phyloP scores from a whole-genome alignment of 495 filamentous ascomycete genomes.

The Sordaria brevicollis region DNA sequence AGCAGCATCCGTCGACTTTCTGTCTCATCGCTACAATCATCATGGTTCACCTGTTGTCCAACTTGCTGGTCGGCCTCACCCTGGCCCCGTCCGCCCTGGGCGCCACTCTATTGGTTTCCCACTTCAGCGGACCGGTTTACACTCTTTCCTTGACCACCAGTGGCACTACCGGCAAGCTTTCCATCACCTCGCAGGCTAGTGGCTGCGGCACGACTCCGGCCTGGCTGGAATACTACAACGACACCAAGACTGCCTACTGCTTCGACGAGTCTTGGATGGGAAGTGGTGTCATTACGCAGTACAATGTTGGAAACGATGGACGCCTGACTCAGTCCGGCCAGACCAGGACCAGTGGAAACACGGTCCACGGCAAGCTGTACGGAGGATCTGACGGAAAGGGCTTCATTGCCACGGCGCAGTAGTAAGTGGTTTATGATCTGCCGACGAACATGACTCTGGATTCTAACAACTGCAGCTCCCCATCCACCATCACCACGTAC shows the following conservation, averaged over 20 bases:
- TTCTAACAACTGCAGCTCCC: conserved; percentile 18
- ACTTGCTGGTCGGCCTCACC: conserved; percentile 4
- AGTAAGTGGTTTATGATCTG: conserved; percentile 22
- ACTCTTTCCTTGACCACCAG: conserved; percentile 20
- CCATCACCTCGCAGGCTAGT: conserved; percentile 18
- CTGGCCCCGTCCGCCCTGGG: conserved; percentile 23
- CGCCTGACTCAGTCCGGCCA: conserved; percentile 25
- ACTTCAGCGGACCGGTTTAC: conserved; percentile 33
- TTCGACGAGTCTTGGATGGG: conserved; percentile 42
- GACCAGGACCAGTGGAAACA: conserved; percentile 25
- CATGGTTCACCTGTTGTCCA: not conserved
- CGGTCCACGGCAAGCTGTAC: conserved; percentile 32
- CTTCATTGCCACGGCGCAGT: conserved; percentile 37
- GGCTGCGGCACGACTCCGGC: conserved; percentile 36
- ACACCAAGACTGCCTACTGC: conserved; percentile 43
- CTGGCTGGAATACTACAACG: conserved; percentile 43
- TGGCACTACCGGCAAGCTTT: conserved; percentile 17
- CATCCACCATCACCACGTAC: conserved; percentile 33
- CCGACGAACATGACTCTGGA: not conserved
- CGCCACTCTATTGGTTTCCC: conserved; percentile 29
- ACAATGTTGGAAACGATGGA: conserved; percentile 29
- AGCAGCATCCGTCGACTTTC: not conserved
- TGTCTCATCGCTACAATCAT: not conserved
- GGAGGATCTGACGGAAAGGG: conserved; percentile 26
- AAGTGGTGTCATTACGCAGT: conserved; percentile 32